Percentiles rank a stretch among this genome's conserved stretches.
These are phyloP conservation scores for Vicia sativa DNA, from an alignment of 306 rosid species.

Conservation along the genomic window DNA sequence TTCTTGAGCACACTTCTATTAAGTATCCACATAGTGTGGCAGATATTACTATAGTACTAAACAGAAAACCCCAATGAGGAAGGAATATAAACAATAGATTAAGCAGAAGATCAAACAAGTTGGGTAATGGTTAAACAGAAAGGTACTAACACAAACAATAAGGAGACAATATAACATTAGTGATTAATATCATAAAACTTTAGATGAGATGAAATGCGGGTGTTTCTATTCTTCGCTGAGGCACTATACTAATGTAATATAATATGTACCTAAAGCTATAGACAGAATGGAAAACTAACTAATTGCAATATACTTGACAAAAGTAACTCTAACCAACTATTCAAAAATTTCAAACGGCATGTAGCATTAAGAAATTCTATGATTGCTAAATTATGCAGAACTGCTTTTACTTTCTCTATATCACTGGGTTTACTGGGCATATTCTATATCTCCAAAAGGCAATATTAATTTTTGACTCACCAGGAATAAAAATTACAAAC, in stretches of 20 bases:
- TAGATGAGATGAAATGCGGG: neutral
- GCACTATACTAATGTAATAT: neutral
- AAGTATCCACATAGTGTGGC: neutral
- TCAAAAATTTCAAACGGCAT: neutral
- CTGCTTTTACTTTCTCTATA: neutral
- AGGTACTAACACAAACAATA: conserved; percentile 15
- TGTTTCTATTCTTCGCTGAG: neutral
- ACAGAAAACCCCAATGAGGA: conserved; percentile 20
- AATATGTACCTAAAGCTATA: neutral
- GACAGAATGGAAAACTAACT: conserved; percentile 1
- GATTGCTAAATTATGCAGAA: too few relatives aligned
- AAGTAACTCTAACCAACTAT: conserved; percentile 3
- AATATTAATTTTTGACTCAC: neutral
- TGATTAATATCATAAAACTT: neutral
- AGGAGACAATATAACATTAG: conserved; percentile 2
- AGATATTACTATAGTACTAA: conserved; percentile 25
- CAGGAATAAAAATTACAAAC: neutral
- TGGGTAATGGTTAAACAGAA: neutral
- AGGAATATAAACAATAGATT: neutral
- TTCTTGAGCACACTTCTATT: neutral
- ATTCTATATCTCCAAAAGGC: too few relatives aligned
- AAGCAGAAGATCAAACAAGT: conserved; percentile 12
- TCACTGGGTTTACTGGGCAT: neutral
- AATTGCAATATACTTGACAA: neutral
- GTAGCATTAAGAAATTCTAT: too few relatives aligned